Percentiles rank a stretch among this genome's conserved stretches.
These are phyloP conservation scores for Gelatoporia subvermispora DNA, from an alignment of 768 basidiomycete genomes.

Conservation along the genomic window DNA sequence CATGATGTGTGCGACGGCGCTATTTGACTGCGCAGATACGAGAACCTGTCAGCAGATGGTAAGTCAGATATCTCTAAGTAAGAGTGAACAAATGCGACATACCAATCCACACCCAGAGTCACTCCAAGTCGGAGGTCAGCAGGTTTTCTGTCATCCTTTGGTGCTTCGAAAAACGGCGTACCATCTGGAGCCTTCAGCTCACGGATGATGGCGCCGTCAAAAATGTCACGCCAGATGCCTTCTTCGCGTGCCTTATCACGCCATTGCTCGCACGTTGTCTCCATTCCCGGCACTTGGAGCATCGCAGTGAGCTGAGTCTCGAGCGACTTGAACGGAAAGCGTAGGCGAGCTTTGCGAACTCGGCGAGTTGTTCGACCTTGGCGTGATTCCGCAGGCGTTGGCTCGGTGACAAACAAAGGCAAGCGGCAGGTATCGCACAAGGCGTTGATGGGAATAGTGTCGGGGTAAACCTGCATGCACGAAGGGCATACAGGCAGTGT, in stretches of 20 bases:
- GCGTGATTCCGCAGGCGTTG: background rate
- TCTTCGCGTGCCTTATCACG: background rate
- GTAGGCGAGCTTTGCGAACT: background rate
- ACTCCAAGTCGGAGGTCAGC: slow-evolving; percentile 22
- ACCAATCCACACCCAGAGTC: slow-evolving; percentile 29
- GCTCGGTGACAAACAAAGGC: background rate
- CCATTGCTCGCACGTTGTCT: slow-evolving; percentile 20
- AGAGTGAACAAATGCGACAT: slow-evolving; percentile 1
- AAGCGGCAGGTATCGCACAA: no score
- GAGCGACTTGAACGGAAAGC: slow-evolving; percentile 7
- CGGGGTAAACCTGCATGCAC: background rate
- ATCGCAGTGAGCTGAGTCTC: slow-evolving; percentile 13
- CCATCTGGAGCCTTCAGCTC: slow-evolving; percentile 22
- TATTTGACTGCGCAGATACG: slow-evolving; percentile 30
- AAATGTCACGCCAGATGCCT: slow-evolving; percentile 21
- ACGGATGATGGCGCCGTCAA: slow-evolving; percentile 24
- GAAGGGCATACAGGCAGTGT: background rate
- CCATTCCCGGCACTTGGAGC: slow-evolving; percentile 16
- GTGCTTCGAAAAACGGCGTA: slow-evolving; percentile 23
- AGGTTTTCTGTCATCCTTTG: background rate
- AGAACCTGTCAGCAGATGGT: slow-evolving; percentile 28
- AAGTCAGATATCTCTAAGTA: background rate
- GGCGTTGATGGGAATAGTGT: background rate
- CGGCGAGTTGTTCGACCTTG: background rate
- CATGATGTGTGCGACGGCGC: slow-evolving; percentile 31